Conservation (phyloP, 148 eudicot species). For the Camellia lanceoleosa region DNA sequence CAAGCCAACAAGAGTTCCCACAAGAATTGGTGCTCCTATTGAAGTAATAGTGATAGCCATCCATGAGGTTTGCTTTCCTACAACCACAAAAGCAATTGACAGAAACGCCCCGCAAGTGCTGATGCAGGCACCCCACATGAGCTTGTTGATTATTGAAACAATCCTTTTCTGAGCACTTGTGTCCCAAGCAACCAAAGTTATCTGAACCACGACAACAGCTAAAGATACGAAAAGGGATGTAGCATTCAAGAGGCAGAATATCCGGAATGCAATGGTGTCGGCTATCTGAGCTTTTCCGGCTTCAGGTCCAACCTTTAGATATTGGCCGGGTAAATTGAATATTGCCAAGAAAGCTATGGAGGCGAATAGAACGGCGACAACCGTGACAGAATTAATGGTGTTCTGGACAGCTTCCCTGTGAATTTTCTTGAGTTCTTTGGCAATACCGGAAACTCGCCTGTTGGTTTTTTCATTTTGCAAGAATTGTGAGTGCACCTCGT, state of each 20-base stretch:
- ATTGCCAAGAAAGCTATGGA: constrained; percentile 88
- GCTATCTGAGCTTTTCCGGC: constrained; percentile 60
- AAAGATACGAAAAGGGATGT: constrained; percentile 72
- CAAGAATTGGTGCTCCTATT: constrained; percentile 57
- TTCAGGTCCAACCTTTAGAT: constrained; percentile 33
- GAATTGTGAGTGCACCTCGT: constrained; percentile 80
- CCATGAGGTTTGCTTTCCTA: constrained; percentile 65
- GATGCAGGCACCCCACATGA: constrained; percentile 94
- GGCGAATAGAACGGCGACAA: constrained; percentile 81
- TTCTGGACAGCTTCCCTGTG: constrained; percentile 88
- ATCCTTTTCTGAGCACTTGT: constrained; percentile 70
- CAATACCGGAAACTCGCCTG: constrained; percentile 74
- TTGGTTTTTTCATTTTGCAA: constrained; percentile 78
- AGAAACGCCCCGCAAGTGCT: constrained; percentile 84
- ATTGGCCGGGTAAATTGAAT: constrained; percentile 75
- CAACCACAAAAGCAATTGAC: constrained; percentile 70
- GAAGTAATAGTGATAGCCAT: constrained; percentile 62
- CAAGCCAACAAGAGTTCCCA: constrained; percentile 69
- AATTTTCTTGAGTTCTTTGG: constrained; percentile 75
- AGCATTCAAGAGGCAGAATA: constrained; percentile 71
- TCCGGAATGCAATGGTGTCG: constrained; percentile 49
- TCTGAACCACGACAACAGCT: constrained; percentile 88
- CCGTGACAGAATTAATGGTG: constrained; percentile 83
- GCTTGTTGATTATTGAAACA: constrained; percentile 74
- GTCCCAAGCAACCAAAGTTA: constrained; percentile 86